These are phyloP conservation scores for Jamesozyma lodderae DNA, from an alignment of 805 yeast genomes.

Conservation along the genomic window DNA sequence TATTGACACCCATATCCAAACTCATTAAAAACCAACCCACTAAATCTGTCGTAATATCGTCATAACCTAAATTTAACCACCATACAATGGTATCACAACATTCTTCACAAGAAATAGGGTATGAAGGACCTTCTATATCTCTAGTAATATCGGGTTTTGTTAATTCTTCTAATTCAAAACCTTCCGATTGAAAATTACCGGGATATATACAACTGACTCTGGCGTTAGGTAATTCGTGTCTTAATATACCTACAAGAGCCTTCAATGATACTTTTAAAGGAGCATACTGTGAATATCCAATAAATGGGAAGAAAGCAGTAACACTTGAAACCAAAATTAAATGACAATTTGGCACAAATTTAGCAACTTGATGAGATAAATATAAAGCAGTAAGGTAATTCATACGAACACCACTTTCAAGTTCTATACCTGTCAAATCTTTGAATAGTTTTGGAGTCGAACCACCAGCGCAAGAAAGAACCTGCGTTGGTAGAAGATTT, in stretches of 20 bases:
- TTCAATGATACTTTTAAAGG: conserved; percentile 81
- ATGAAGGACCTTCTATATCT: conserved; percentile 76
- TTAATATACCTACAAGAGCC: conserved; percentile 61
- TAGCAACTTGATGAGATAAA: conserved; percentile 55
- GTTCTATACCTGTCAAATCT: conserved; percentile 51
- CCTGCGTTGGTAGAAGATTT: conserved; percentile 50
- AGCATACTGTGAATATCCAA: conserved; percentile 86
- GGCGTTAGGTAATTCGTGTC: conserved; percentile 76
- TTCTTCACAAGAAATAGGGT: conserved; percentile 53
- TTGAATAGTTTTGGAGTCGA: conserved; percentile 70
- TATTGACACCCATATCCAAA: conserved; percentile 59
- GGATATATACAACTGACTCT: conserved; percentile 72
- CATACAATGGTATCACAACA: conserved; percentile 56
- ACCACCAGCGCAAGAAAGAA: conserved; percentile 83
- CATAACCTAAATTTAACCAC: conserved; percentile 53
- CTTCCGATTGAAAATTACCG: conserved; percentile 87
- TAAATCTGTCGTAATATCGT: conserved; percentile 70
- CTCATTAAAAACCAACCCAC: conserved; percentile 75
- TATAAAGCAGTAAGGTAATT: conserved; percentile 71
- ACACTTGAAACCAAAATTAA: conserved; percentile 65
- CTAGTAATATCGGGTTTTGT: conserved; percentile 82
- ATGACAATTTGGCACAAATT: conserved; percentile 36
- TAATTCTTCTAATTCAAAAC: conserved; percentile 66
- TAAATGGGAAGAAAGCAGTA: conserved; percentile 75
- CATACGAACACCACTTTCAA: conserved; percentile 51